Percentiles rank a stretch among this genome's conserved stretches.
Conservation (phyloP, 495 filamentous ascomycete genomes). For the Evernia prunastri region DNA sequence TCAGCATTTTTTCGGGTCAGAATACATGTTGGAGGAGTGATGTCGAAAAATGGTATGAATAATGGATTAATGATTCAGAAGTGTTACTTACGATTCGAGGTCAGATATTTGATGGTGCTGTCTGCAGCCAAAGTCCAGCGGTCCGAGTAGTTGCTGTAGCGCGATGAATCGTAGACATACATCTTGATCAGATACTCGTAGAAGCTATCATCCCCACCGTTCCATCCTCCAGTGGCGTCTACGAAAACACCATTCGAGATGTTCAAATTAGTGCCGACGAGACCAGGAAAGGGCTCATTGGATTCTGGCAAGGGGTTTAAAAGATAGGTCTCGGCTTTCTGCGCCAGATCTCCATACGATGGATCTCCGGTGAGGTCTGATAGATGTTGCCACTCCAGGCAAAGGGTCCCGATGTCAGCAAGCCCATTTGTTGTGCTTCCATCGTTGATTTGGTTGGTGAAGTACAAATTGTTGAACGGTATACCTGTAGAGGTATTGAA, state of each 20-base stretch:
- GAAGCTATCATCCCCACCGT: constrained; percentile 72
- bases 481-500: constrained; percentile 73
- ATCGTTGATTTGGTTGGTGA: constrained; percentile 44
- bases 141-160: constrained; percentile 58
- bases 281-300: constrained; percentile 68
- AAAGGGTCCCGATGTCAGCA: constrained; percentile 64
- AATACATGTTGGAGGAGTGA: no score
- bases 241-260: constrained; percentile 59
- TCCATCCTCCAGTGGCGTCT: constrained; percentile 68
- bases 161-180: constrained; percentile 70
- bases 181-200: constrained; percentile 96
- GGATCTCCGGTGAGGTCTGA: constrained; percentile 66
- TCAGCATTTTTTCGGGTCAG: background rate
- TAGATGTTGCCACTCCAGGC: constrained; percentile 80
- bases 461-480: constrained; percentile 65
- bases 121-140: constrained; percentile 75
- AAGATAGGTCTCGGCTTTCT: constrained; percentile 66
- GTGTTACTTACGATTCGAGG: constrained; percentile 48
- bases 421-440: constrained; percentile 55
- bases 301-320: constrained; percentile 55
- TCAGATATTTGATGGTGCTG: constrained; percentile 64
- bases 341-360: constrained; percentile 56
- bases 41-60: background rate
- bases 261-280: constrained; percentile 64
- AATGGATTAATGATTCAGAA: background rate